Conservation (phyloP, 306 rosid species). For the Urtica urens region DNA sequence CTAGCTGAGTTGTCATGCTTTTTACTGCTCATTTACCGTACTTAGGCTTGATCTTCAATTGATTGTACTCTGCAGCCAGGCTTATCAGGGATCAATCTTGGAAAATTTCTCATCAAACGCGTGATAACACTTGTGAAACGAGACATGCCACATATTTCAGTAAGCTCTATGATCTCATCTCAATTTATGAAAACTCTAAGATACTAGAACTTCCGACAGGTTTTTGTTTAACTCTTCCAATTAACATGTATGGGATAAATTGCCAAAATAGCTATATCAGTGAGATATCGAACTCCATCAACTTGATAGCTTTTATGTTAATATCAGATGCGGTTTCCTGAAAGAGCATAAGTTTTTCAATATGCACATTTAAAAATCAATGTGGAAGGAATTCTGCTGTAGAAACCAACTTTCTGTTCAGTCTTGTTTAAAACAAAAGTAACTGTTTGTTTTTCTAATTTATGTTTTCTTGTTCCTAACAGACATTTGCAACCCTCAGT, state of each 20-base stretch:
- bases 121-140: conserved; percentile 77
- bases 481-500: conserved; percentile 91
- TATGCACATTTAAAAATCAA: no score
- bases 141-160: conserved; percentile 80
- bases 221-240: neutral
- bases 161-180: conserved; percentile 32
- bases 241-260: neutral
- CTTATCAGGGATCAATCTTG: conserved; percentile 85
- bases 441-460: conserved; percentile 8
- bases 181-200: conserved; percentile 13
- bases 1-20: no score
- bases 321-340: neutral
- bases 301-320: neutral
- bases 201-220: neutral
- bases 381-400: neutral
- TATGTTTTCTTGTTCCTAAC: conserved; percentile 13
- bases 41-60: conserved; percentile 20
- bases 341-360: neutral
- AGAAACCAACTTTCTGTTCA: conserved; percentile 2
- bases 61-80: conserved; percentile 61
- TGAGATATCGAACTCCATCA: neutral
- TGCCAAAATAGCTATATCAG: neutral
- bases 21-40: no score
- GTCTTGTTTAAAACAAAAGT: neutral
- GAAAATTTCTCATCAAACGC: conserved; percentile 86